Evolutionary conservation across 2,329 filamentous ascomycete genomes (phyloP).

Genomic region (Clarireedia homoeocarpa): DNA sequence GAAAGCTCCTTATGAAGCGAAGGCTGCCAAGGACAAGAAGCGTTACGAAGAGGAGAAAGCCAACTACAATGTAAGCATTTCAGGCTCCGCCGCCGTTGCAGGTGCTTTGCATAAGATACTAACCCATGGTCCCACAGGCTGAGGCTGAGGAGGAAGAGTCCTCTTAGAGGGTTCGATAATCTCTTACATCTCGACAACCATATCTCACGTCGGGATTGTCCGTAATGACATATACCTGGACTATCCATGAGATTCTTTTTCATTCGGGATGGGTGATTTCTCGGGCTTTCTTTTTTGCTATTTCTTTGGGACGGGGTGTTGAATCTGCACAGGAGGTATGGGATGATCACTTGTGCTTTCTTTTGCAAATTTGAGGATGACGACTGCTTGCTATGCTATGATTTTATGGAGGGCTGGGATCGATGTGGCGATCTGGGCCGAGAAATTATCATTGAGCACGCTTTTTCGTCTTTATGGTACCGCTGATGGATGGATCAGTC

Average conservation of each 20-base stretch:
- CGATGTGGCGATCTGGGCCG: slow-evolving; percentile 19
- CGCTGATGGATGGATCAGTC: slow-evolving; percentile 19
- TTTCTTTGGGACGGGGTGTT: slow-evolving; percentile 26
- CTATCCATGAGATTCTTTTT: not conserved
- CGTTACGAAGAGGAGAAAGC: slow-evolving; percentile 98
- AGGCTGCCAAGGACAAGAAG: slow-evolving; percentile 97
- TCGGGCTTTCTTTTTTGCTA: slow-evolving; percentile 18
- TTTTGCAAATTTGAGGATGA: slow-evolving; percentile 12
- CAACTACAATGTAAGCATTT: slow-evolving; percentile 69
- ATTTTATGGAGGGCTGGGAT: slow-evolving; percentile 24
- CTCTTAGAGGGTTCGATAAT: slow-evolving; percentile 20
- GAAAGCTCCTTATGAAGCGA: slow-evolving; percentile 88
- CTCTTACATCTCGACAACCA: slow-evolving; percentile 14
- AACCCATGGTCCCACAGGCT: slow-evolving; percentile 39
- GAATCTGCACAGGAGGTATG: slow-evolving; percentile 20
- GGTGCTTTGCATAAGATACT: slow-evolving; percentile 24
- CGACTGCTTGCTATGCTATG: slow-evolving; percentile 18
- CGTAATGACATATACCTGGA: slow-evolving; percentile 4
- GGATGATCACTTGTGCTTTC: slow-evolving; percentile 20
- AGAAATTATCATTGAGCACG: slow-evolving; percentile 20
- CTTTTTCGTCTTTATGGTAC: not conserved
- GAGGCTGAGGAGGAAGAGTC: slow-evolving; percentile 48
- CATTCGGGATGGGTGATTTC: slow-evolving; percentile 11
- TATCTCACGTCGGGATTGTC: slow-evolving; percentile 15
- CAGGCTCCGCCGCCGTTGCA: slow-evolving; percentile 15